A percentile compares a stretch with the other conserved stretches of the same genome.
Conservation (phyloP, 257 asterid genomes). For the Solanum pimpinellifolium region DNA sequence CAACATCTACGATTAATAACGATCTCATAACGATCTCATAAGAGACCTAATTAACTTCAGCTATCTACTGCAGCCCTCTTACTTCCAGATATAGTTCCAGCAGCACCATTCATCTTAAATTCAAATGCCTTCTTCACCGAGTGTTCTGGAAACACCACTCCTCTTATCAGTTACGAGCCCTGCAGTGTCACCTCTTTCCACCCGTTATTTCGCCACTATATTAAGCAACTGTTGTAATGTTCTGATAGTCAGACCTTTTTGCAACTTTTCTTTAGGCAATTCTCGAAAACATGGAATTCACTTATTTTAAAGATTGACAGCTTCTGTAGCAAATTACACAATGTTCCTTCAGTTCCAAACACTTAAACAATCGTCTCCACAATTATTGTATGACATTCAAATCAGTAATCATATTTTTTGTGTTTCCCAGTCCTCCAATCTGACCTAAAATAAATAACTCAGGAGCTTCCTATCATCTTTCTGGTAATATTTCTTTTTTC, state of each 20-base stretch:
- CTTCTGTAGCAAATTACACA: neutral
- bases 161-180: neutral
- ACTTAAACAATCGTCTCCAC: neutral
- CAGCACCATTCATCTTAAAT: neutral
- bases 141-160: neutral
- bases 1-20: neutral
- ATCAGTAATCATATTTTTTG: neutral
- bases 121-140: neutral
- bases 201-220: neutral
- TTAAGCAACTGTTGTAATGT: neutral
- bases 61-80: neutral
- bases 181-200: neutral
- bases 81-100: neutral
- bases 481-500: neutral
- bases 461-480: neutral
- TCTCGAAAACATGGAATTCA: neutral
- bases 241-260: neutral
- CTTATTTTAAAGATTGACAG: neutral
- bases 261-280: neutral
- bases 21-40: neutral
- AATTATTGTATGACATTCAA: neutral
- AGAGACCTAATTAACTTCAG: neutral
- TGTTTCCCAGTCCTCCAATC: neutral
- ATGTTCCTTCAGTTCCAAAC: neutral
- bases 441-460: neutral